phyloP scores from a whole-genome alignment of 306 rosid species.

The Gleditsia sinensis region DNA sequence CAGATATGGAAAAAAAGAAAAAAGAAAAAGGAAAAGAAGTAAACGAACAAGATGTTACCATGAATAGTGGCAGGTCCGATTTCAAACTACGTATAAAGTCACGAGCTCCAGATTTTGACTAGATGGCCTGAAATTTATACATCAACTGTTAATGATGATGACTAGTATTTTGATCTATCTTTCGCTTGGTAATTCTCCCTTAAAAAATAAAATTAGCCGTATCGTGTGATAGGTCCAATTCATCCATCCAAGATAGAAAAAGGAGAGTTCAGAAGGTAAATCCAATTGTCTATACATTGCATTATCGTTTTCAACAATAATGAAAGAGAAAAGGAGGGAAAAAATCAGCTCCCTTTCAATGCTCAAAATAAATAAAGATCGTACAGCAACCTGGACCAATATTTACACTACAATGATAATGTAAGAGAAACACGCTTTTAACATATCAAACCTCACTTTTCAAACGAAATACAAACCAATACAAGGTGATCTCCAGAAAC shows the following conservation, averaged over 20 bases:
- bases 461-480: slow-evolving; percentile 10
- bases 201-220: neutral
- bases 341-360: slow-evolving; percentile 18
- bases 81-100: neutral
- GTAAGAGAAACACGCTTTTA: slow-evolving; percentile 23
- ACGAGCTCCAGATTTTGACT: neutral
- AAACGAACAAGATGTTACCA: neutral
- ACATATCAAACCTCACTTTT: slow-evolving; percentile 32
- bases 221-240: neutral
- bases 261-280: neutral
- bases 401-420: slow-evolving; percentile 33
- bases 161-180: too few species aligned
- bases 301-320: neutral
- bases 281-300: neutral
- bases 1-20: too few species aligned
- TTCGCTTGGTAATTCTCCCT: too few species aligned
- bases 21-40: too few species aligned
- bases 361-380: slow-evolving; percentile 8
- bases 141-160: too few species aligned
- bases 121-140: too few species aligned
- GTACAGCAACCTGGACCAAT: slow-evolving; percentile 19
- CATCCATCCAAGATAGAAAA: neutral
- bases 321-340: slow-evolving; percentile 12
- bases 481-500: slow-evolving; percentile 1
- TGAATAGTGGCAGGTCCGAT: neutral